Percentiles rank a stretch among this genome's conserved stretches.
phyloP scores from a whole-genome alignment of 345 rosid genomes.

The Citrus mangshanensis region DNA sequence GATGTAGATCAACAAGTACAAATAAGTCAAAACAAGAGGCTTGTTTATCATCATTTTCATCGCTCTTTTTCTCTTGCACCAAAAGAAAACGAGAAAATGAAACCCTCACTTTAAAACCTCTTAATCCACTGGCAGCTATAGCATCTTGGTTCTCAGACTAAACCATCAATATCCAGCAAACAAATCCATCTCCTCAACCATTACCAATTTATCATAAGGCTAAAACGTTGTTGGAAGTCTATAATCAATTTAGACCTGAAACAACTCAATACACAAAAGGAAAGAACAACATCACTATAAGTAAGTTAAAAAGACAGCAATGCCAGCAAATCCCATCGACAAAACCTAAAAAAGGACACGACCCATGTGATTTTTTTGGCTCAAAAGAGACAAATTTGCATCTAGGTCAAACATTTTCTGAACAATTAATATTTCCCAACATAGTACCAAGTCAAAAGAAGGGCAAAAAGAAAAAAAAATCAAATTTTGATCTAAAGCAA shows the following conservation, averaged over 20 bases:
- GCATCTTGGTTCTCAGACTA: conserved; percentile 13
- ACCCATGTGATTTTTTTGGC: neutral
- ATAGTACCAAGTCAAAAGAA: neutral
- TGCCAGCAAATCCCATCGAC: neutral
- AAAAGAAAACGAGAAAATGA: conserved; percentile 7
- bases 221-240: neutral
- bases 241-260: neutral
- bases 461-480: neutral
- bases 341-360: neutral
- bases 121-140: conserved; percentile 9
- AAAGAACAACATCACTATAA: neutral
- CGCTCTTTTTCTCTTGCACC: conserved; percentile 22
- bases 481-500: conserved; percentile 4
- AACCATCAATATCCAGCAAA: conserved; percentile 13
- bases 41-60: conserved; percentile 67
- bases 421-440: neutral
- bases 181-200: conserved; percentile 12
- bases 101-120: neutral
- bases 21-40: conserved; percentile 77
- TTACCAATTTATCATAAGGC: neutral
- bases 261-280: neutral
- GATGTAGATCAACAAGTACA: conserved; percentile 80
- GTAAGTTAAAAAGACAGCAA: neutral
- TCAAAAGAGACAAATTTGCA: neutral
- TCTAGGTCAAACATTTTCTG: conserved; percentile 6